Conservation (phyloP, 768 basidiomycete genomes). For the Mycena leptocephala region DNA sequence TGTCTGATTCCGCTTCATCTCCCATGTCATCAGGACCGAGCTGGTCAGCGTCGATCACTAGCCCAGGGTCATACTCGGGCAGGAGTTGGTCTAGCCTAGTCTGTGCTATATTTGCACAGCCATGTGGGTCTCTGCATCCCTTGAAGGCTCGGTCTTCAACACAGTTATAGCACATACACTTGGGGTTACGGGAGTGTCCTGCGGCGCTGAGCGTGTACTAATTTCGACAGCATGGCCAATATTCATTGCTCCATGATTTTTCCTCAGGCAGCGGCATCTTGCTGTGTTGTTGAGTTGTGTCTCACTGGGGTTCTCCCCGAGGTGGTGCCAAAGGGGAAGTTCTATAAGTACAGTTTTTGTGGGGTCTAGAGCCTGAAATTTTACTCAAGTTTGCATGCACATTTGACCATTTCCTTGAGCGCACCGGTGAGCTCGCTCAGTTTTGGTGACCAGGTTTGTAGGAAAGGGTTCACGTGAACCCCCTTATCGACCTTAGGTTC, state of each 20-base stretch:
- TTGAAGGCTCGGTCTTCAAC: background rate
- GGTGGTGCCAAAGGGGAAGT: constrained; percentile 1
- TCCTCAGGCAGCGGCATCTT: background rate
- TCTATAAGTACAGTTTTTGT: background rate
- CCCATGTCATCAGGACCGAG: too few species aligned
- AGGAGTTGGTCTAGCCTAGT: background rate
- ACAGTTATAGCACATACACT: background rate
- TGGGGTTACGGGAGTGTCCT: background rate
- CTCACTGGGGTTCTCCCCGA: background rate
- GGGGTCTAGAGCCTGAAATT: background rate
- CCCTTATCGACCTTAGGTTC: background rate
- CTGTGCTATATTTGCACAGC: background rate
- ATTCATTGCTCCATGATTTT: background rate
- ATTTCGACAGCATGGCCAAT: background rate
- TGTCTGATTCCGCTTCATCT: background rate
- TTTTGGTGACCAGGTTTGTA: too few species aligned
- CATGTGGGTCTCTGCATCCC: constrained; percentile 1
- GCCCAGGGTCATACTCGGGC: constrained; percentile 3
- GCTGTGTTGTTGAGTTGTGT: background rate
- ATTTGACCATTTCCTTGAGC: background rate
- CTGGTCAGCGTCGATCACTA: background rate
- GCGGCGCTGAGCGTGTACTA: background rate
- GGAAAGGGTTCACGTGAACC: too few species aligned
- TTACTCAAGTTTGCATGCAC: background rate
- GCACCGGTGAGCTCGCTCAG: background rate